Conservation (phyloP, 2,329 filamentous ascomycete genomes). For the Zymoseptoria pseudotritici region DNA sequence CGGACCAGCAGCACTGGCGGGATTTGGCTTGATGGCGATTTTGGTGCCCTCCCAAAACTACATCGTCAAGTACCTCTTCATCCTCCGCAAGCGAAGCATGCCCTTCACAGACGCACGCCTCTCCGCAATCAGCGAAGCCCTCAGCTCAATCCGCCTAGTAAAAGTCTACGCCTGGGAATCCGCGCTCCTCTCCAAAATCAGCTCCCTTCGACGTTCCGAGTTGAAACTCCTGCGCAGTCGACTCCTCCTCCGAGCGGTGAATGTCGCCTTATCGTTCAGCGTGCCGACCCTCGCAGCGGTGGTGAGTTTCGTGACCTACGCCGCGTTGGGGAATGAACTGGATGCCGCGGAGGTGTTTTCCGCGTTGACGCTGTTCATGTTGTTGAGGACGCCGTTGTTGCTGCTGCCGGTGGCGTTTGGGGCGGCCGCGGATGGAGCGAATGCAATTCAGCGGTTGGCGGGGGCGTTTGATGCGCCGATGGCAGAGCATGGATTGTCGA, state of each 20-base stretch:
- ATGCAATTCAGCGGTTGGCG: slow-evolving; percentile 2
- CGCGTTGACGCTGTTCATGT: slow-evolving; percentile 3
- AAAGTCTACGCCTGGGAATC: neutral
- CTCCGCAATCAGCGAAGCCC: neutral
- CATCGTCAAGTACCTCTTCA: slow-evolving; percentile 3
- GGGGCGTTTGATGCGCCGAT: neutral
- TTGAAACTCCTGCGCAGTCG: neutral
- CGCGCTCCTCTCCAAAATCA: neutral
- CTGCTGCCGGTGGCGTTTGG: slow-evolving; percentile 3
- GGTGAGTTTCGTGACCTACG: slow-evolving; percentile 3
- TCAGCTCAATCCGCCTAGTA: neutral
- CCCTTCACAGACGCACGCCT: neutral
- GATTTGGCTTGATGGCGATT: slow-evolving; percentile 2
- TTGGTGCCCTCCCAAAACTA: slow-evolving; percentile 1
- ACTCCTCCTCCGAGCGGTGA: neutral
- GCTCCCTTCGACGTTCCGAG: neutral
- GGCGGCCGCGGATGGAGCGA: slow-evolving; percentile 3
- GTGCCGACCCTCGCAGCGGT: neutral
- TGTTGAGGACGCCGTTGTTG: slow-evolving; percentile 4
- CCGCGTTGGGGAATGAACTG: slow-evolving; percentile 1
- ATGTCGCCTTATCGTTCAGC: neutral
- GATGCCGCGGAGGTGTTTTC: slow-evolving; percentile 5
- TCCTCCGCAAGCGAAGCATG: neutral
- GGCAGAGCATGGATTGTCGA: neutral
- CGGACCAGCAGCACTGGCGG: neutral